Base-by-base conservation (phyloP, 1,139 yeast genomes). In the Hansenula anomala region DNA sequence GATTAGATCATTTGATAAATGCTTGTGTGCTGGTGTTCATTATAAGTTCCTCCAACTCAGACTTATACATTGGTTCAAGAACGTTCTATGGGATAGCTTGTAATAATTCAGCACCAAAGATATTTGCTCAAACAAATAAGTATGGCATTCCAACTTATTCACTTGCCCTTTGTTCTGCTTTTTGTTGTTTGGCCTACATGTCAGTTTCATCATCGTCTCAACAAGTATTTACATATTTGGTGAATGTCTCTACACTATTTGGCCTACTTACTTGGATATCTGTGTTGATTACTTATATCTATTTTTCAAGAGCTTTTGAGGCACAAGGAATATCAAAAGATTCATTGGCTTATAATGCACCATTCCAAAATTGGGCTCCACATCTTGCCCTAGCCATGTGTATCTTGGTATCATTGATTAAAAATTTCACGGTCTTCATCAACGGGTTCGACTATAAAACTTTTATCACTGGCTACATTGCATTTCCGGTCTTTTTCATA, bases 11-110 rank as follows among this genome's bases (percentile, higher is more conserved):
- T 52, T 68, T 84, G 37, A 68, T 84, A 48, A 84, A 84, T 54
- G 90, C 80, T 2, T 76, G 76, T 47, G 78, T 84, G 42, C 62
- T 84, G 55, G 63, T 82, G 10, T 80, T 83, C 41, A 84, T 85
- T 39, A 73, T 81, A 46, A 78, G 86, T 13, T 85, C 90, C 9
- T 80, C 84, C 36, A 83, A 82, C 60, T 80, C 89, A 0, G 86
- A 79, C 60, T 64, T 81, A 45, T 83, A 81, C 61, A 79, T 83
- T 42, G 80, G 84, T 17, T 73, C 89, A 13, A 73, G 92, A 68
- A 74, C 80, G 14, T 63, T 80, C 31, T 83, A 76, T 55, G 79
- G 84, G 32, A 63, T 82, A 47, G 73, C 88, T 7, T 66, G 67
- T 40, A 75, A 75, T 54, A 81, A 82, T 15, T 71, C 71, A 57